phyloP scores from a whole-genome alignment of 306 rosid species.

The Cicer bijugum region DNA sequence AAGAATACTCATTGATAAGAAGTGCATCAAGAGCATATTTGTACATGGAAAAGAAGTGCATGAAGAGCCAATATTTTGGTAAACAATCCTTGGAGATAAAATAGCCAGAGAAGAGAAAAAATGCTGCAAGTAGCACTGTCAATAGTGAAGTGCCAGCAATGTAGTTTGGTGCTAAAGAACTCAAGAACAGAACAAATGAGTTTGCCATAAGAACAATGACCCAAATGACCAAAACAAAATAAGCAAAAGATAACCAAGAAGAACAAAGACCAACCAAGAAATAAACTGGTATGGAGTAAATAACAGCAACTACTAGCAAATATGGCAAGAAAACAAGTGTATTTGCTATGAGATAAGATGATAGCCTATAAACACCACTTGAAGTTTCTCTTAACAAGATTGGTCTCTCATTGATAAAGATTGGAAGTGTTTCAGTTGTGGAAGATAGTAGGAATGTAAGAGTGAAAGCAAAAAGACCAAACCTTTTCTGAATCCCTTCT shows the following conservation, averaged over 20 bases:
- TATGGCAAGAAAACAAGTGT: slow-evolving; percentile 94
- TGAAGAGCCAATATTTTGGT: slow-evolving; percentile 84
- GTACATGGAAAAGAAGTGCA: slow-evolving; percentile 88
- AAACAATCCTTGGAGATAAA: slow-evolving; percentile 66
- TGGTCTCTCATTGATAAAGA: slow-evolving; percentile 87
- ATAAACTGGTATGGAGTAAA: slow-evolving; percentile 78
- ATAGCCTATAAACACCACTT: slow-evolving; percentile 80
- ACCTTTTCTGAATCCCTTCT: slow-evolving; percentile 79
- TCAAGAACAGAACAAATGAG: slow-evolving; percentile 77
- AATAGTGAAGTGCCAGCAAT: slow-evolving; percentile 86
- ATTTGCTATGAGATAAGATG: slow-evolving; percentile 87
- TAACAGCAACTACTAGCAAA: slow-evolving; percentile 66
- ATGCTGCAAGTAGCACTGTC: slow-evolving; percentile 74
- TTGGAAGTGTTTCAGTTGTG: slow-evolving; percentile 87
- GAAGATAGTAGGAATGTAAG: slow-evolving; percentile 88
- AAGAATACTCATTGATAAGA: slow-evolving; percentile 80
- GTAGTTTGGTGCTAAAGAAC: slow-evolving; percentile 90
- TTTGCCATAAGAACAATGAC: slow-evolving; percentile 78
- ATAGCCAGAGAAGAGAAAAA: slow-evolving; percentile 86
- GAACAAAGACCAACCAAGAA: slow-evolving; percentile 87
- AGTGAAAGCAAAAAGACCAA: slow-evolving; percentile 87
- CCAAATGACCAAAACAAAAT: slow-evolving; percentile 85
- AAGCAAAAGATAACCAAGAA: slow-evolving; percentile 79
- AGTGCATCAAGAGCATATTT: slow-evolving; percentile 91
- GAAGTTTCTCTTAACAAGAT: slow-evolving; percentile 85